phyloP scores from a whole-genome alignment of 1,284 basidiomycete species.

The Pholiota adiposa region DNA sequence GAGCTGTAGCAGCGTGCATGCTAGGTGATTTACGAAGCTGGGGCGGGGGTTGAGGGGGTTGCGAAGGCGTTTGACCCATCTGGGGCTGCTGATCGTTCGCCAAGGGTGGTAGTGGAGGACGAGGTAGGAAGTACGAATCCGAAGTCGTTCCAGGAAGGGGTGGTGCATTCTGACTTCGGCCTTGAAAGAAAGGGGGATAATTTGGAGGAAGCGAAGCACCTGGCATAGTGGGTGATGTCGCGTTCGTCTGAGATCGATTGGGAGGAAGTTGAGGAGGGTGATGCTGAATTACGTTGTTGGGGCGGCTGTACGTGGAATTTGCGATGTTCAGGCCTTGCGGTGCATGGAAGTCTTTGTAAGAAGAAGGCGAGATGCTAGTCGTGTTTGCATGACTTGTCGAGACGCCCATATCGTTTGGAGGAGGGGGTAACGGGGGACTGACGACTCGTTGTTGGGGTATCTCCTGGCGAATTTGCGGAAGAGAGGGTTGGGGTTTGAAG shows the following conservation, averaged over 20 bases:
- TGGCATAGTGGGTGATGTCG: conserved; percentile 17
- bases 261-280: conserved; percentile 3
- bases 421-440: conserved; percentile 18
- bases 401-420: conserved; percentile 23
- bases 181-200: conserved; percentile 3
- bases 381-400: conserved; percentile 16
- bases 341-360: conserved; percentile 21
- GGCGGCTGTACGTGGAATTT: conserved; percentile 7
- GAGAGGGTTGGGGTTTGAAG: conserved; percentile 9
- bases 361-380: conserved; percentile 17
- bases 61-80: conserved; percentile 1
- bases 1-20: conserved; percentile 17
- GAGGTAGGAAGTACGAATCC: background rate
- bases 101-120: conserved; percentile 1
- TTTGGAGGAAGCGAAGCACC: conserved; percentile 16
- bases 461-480: conserved; percentile 5
- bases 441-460: background rate
- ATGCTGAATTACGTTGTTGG: conserved; percentile 12
- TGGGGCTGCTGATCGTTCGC: background rate
- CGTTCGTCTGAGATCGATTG: conserved; percentile 9
- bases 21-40: conserved; percentile 20
- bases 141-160: background rate
- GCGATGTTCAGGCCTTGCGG: conserved; percentile 10
- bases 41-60: conserved; percentile 1
- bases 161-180: conserved; percentile 2